A percentile compares a stretch with the other conserved stretches of the same genome.
phyloP scores from a whole-genome alignment of 306 rosid genomes.

The Begonia peltatifolia region DNA sequence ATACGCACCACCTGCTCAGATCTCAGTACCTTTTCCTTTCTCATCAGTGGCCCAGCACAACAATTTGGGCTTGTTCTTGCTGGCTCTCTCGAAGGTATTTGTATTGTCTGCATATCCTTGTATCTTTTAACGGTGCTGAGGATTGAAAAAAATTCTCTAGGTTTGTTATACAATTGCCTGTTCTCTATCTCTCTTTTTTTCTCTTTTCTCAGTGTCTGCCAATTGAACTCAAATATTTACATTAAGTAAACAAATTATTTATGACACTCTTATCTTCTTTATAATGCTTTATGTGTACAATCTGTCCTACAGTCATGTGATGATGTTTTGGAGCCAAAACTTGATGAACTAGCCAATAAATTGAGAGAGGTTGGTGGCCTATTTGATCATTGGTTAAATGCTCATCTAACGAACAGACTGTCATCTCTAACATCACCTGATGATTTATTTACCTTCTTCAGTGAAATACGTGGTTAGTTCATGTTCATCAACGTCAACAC shows the following conservation, averaged over 20 bases:
- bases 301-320: conserved; percentile 52
- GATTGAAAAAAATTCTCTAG: no score
- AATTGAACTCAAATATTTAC: no score
- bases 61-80: conserved; percentile 61
- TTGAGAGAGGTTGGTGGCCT: conserved; percentile 51
- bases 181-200: no score
- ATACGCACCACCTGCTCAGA: conserved; percentile 58
- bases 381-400: conserved; percentile 36
- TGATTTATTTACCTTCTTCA: conserved; percentile 76
- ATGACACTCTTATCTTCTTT: background rate
- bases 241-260: background rate
- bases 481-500: conserved; percentile 1
- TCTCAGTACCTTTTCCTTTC: conserved; percentile 60
- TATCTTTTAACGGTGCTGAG: no score
- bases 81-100: conserved; percentile 69
- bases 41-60: conserved; percentile 67
- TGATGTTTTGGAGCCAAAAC: conserved; percentile 76
- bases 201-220: no score
- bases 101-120: no score
- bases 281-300: background rate
- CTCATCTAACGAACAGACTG: conserved; percentile 48
- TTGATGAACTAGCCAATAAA: conserved; percentile 62
- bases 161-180: no score
- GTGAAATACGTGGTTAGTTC: conserved; percentile 68
- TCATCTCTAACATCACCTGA: conserved; percentile 69